Evolutionary conservation across 2,329 filamentous ascomycete genomes (phyloP), one percentile per base, ranked within the genome.

Genomic region (Cercospora zeina): DNA sequence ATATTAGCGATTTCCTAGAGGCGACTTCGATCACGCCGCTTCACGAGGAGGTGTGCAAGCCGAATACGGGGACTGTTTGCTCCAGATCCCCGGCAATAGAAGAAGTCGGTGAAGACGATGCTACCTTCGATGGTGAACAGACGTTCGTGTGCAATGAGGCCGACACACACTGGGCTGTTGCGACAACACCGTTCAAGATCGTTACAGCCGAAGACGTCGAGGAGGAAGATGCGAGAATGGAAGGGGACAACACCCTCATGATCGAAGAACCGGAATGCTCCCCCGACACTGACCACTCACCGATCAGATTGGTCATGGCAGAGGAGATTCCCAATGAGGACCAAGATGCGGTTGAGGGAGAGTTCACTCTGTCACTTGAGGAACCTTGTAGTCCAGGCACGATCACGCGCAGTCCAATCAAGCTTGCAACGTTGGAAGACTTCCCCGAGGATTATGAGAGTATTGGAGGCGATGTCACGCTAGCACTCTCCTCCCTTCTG

Each of bases 1-100:
- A 72, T 37, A 49, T 74, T 19, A 72, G 68, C 58, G 71, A 74
- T 31, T 72, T 71, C 61, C 61, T 74, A 47, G 71, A 74, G 53
- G 27, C 30, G 9, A 42, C 58, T n/a, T 34, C 58, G 13, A 30
- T 60, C 14, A 13, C 7, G 6, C 31, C 36, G 21, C 34, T 8
- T 31, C 10, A 11, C 19, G 45, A 37, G 45, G 37, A 47, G 16
- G 39, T 19, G 30, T 5, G 8, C n/a, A 37, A 57, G 16, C 9
- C 37, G 7, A 2, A 30, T 19, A 11, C 42, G n/a, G 33, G 19
- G 21, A 24, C 16, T 19, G 21, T 30, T 6, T 21, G 16, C 4
- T 33, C 33, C 33, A n/a, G 7, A 2, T 21, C 27, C 13, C 27
- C 54, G 2, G 49, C 45, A 24, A 58, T 58, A 30, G 62, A 63